A percentile compares a stretch with the other conserved stretches of the same genome.
Evolutionary conservation across 495 filamentous ascomycete genomes (phyloP).

Genomic region (Annulohypoxylon maeteangense): DNA sequence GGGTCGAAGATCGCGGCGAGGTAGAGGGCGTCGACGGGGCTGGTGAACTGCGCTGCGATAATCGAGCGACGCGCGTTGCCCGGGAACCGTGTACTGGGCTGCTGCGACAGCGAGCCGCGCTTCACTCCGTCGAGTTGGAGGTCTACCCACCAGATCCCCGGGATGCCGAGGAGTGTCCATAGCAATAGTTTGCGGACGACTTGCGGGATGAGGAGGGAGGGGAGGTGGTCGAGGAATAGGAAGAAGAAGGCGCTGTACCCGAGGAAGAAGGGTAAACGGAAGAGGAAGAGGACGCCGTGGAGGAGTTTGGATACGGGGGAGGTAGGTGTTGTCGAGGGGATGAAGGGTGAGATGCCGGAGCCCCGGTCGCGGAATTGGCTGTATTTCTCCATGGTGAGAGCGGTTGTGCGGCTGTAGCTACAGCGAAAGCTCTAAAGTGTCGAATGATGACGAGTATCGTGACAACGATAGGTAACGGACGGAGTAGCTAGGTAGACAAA

Average conservation of each 20-base stretch:
- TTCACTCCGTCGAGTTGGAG: slow-evolving; percentile 94
- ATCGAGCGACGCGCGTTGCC: slow-evolving; percentile 69
- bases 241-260: slow-evolving; percentile 77
- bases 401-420: neutral
- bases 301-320: slow-evolving; percentile 69
- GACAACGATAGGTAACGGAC: neutral
- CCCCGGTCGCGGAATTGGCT: slow-evolving; percentile 96
- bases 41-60: slow-evolving; percentile 90
- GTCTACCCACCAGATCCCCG: slow-evolving; percentile 97
- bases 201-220: slow-evolving; percentile 69
- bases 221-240: slow-evolving; percentile 83
- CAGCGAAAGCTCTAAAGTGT: neutral
- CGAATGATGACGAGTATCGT: neutral
- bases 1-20: slow-evolving; percentile 97
- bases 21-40: slow-evolving; percentile 92
- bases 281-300: slow-evolving; percentile 76
- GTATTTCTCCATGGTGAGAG: slow-evolving; percentile 87
- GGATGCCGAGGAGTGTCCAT: slow-evolving; percentile 86
- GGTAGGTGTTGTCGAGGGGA: slow-evolving; percentile 74
- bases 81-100: slow-evolving; percentile 75
- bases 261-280: slow-evolving; percentile 84
- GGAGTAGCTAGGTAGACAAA: slow-evolving; percentile 7
- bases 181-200: slow-evolving; percentile 81
- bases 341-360: slow-evolving; percentile 96
- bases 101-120: slow-evolving; percentile 74